Evolutionary conservation across 768 basidiomycete species (phyloP), one percentile per base, ranked within the genome.

Genomic region (Russula vinacea): DNA sequence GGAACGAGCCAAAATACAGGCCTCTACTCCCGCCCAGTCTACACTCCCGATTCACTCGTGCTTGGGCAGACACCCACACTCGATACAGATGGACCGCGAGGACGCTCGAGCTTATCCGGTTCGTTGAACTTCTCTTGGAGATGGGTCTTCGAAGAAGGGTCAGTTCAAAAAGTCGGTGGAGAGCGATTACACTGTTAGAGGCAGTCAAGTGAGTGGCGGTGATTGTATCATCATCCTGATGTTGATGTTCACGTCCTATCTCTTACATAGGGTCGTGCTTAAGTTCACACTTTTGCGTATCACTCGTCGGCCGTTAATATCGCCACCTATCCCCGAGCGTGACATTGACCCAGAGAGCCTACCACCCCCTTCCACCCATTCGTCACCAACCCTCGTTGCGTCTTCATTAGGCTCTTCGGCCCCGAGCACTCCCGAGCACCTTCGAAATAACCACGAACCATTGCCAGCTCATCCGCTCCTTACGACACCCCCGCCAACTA

Each of bases 11-110:
- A 55, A 88, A 84, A 69, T 84, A 87, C 76, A 85, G 80, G 56
- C 87, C 90, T 47, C 82, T 93, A 64, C 83, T 95, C 58, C 88
- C 90, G 11, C 79, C 84, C 17, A 84, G 88, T 37, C 78, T 83
- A 67, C 96, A 98, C 74, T 83, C 91, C 37, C 90, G 94, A 64
- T 98, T 92, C 75, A 97, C 96, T 17, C 84, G 84, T 61, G 89
- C 90, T 52, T 98, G 91, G 91, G 81, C 84, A 22, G 84, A 88
- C 72, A 85, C 81, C 71, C 83, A 86, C 51, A 57, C 71, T 8
- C 73, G 79, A 17, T 98, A 98, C 78, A 89, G 87, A 74, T 89
- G 89, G 86, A 84, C 84, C 10, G 86, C 90, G 26, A 80, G 93
- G 50, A 72, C 80, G 2, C 81, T 98, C 7, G 88, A 91, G 70